phyloP scores from a whole-genome alignment of 148 eudicot species.

The Hydrangea macrophylla region DNA sequence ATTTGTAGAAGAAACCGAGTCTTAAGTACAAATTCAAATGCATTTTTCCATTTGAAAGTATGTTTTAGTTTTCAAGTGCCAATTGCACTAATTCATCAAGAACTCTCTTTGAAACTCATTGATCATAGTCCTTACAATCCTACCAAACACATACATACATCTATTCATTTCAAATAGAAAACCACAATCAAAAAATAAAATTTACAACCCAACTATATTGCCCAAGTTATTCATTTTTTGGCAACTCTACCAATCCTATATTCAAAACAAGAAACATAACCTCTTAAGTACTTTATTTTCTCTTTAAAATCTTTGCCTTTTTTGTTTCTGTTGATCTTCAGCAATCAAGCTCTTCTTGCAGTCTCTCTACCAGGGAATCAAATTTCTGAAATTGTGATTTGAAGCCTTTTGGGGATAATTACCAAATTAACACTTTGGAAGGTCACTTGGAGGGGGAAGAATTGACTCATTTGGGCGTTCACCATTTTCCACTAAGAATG shows the following conservation, averaged over 20 bases:
- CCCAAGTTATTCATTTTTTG: too few species aligned
- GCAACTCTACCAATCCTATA: neutral
- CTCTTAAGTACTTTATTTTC: conserved; percentile 4
- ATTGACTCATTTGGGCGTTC: conserved; percentile 53
- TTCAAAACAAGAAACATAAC: too few species aligned
- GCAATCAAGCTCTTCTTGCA: neutral
- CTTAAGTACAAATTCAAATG: too few species aligned
- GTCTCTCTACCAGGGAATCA: neutral
- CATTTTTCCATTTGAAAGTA: too few species aligned
- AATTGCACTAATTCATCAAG: neutral
- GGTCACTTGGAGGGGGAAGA: conserved; percentile 63
- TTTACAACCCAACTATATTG: neutral
- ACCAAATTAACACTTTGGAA: conserved; percentile 63
- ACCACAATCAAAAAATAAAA: neutral
- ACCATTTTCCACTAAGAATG: conserved; percentile 68
- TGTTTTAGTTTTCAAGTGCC: neutral
- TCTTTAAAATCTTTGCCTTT: neutral
- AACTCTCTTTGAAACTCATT: neutral
- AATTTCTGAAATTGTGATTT: neutral
- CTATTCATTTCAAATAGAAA: neutral
- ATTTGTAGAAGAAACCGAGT: too few species aligned
- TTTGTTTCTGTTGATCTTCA: neutral
- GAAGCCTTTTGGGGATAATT: neutral
- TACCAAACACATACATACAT: neutral
- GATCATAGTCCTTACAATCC: too few species aligned